Evolutionary conservation across 2,329 filamentous ascomycete genomes (phyloP).

Genomic region (Cucurbitaria berberidis): DNA sequence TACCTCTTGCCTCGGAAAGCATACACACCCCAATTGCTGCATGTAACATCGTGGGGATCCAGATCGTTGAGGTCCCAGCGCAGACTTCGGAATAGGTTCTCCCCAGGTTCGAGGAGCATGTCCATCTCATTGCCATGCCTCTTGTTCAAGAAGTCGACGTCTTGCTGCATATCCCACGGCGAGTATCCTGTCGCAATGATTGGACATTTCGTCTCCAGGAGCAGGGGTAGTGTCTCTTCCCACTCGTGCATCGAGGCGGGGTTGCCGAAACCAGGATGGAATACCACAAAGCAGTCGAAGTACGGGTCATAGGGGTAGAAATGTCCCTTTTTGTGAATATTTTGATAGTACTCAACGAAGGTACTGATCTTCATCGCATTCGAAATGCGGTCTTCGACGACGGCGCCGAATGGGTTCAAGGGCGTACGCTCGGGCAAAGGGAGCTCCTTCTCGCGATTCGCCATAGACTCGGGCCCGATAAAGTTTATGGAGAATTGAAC

Average conservation of each 20-base stretch:
- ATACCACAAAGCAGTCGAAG: conserved; percentile 96
- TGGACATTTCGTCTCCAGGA: conserved; percentile 94
- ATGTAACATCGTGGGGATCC: conserved; percentile 91
- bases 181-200: conserved; percentile 96
- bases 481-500: conserved; percentile 91
- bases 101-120: conserved; percentile 85
- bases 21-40: conserved; percentile 97
- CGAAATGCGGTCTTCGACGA: conserved; percentile 89
- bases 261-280: conserved; percentile 95
- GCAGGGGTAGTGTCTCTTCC: conserved; percentile 84
- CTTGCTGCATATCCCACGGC: conserved; percentile 90
- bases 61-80: conserved; percentile 97
- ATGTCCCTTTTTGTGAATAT: conserved; percentile 85
- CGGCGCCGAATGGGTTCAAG: conserved; percentile 87
- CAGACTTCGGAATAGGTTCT: conserved; percentile 92
- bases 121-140: conserved; percentile 91
- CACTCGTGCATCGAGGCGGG: conserved; percentile 93
- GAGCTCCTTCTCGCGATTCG: conserved; percentile 90
- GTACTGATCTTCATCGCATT: conserved; percentile 95
- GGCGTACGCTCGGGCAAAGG: conserved; percentile 86
- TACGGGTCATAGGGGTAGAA: conserved; percentile 97
- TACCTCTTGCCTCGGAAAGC: conserved; percentile 97
- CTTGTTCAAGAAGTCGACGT: conserved; percentile 87
- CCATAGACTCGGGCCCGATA: conserved; percentile 95
- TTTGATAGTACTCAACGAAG: conserved; percentile 98